Evolutionary conservation across 75 land plant species (phyloP), one percentile per base, ranked within the genome.

Genomic region (Sequoia sempervirens): DNA sequence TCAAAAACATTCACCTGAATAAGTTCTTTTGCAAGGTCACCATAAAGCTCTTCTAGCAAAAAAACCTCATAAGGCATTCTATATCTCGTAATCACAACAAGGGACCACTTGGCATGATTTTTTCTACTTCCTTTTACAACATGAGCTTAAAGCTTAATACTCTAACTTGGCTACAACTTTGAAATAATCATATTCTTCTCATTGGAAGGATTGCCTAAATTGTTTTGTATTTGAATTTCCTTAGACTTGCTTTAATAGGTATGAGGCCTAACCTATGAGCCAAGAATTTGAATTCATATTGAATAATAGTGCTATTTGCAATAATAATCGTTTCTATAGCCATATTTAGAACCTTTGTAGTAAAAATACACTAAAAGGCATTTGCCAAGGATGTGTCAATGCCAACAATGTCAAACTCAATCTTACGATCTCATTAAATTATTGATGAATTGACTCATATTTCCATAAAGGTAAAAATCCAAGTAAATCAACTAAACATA

Each of bases 271-370:
- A 88, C 75, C 98, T 95, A 79, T 96, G 96, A 47, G 99, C 86
- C 64, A 97, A 89, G 12, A 92, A 95, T 79, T 96, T 96, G 17
- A 92, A 95, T 79, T 96, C 98, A 85, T 97, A 98, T 84, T 94
- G 94, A 80, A 96, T 89, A 20, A 94, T 89, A 17, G 99, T 96
- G 56, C 94, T 96, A 78, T 96, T 91, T 83, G 94, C 96, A 68
- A 97, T 89, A 53, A 92, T 84, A 58, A 96, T 95, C 85, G 91
- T 97, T 87, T 97, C 98, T 86, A 94, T 94, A 38, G 99, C 98
- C 98, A 97, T 94, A 38, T 95, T 97, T 5, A 98, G 96, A 75
- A 97, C 99, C 97, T 98, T 98, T 10, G 97, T 94, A 75, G 96
- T 94, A 40, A 98, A 92, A 84, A 96, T 94, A 81, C 98, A 88